Percentiles rank a stretch among this genome's conserved stretches.
Conservation (phyloP, 441 rosid genomes). For the Breynia disticha region DNA sequence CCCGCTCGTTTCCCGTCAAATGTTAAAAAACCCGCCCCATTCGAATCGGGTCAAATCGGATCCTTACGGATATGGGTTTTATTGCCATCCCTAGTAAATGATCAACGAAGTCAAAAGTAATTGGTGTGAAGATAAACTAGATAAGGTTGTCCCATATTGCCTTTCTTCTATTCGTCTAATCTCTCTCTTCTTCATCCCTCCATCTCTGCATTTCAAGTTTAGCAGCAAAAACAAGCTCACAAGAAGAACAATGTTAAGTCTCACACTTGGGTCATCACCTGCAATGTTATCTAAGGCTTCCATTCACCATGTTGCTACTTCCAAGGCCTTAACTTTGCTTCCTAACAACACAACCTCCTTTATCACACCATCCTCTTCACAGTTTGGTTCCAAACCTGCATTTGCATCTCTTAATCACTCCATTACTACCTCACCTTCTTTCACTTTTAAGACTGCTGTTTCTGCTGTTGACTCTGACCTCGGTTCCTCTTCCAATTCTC, state of each 20-base stretch:
- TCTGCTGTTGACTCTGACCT: constrained; percentile 33
- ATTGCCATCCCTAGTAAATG: no score
- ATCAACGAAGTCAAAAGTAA: no score
- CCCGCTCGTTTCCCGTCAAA: no score
- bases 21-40: no score
- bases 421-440: constrained; percentile 7
- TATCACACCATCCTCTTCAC: neutral
- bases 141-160: constrained; percentile 8
- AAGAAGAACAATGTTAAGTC: constrained; percentile 12
- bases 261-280: constrained; percentile 20
- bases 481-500: constrained; percentile 17
- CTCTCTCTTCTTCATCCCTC: neutral
- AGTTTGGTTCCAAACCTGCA: constrained; percentile 11
- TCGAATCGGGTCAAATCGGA: no score
- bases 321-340: no score
- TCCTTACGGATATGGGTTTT: no score
- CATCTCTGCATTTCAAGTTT: neutral
- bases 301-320: no score
- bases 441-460: constrained; percentile 39
- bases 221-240: neutral
- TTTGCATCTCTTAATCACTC: constrained; percentile 4
- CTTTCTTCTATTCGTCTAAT: no score
- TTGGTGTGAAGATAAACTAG: constrained; percentile 5
- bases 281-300: constrained; percentile 6
- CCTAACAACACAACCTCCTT: neutral